Conservation (phyloP, 106 monocot species). For the Iris macrosiphon region DNA sequence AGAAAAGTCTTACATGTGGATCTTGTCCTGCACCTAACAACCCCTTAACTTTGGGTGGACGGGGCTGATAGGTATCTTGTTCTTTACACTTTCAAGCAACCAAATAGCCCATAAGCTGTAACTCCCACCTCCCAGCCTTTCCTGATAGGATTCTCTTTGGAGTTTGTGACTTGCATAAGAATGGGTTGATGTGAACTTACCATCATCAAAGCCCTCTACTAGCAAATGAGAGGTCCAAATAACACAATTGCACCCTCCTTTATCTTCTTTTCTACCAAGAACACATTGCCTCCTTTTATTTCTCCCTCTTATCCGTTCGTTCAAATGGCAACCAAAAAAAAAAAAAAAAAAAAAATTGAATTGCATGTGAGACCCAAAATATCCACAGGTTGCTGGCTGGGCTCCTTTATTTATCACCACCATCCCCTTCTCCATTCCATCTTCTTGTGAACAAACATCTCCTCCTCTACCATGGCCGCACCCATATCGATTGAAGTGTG, state of each 20-base stretch:
- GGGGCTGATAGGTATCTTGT: no score
- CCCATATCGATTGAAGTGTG: conserved; percentile 90
- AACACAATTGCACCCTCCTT: neutral
- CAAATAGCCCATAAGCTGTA: no score
- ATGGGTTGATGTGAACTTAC: no score
- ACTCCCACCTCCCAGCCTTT: no score
- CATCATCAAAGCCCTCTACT: no score
- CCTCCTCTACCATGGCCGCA: conserved; percentile 53
- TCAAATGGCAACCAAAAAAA: conserved; percentile 1
- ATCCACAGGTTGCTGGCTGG: neutral
- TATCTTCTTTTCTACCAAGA: conserved; percentile 13
- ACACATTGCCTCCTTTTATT: neutral
- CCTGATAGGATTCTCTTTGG: no score
- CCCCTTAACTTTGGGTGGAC: no score
- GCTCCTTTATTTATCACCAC: neutral
- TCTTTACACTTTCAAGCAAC: no score
- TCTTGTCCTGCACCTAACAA: no score
- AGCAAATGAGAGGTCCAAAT: conserved; percentile 7
- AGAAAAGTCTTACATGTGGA: no score
- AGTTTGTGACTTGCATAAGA: no score
- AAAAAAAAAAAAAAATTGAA: neutral
- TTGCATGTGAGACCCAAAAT: neutral
- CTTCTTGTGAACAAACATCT: neutral
- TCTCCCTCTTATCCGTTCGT: conserved; percentile 9
- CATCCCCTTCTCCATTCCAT: neutral